Base-by-base conservation (phyloP, 1,284 basidiomycete genomes). In the Veloporphyrellus conicus region DNA sequence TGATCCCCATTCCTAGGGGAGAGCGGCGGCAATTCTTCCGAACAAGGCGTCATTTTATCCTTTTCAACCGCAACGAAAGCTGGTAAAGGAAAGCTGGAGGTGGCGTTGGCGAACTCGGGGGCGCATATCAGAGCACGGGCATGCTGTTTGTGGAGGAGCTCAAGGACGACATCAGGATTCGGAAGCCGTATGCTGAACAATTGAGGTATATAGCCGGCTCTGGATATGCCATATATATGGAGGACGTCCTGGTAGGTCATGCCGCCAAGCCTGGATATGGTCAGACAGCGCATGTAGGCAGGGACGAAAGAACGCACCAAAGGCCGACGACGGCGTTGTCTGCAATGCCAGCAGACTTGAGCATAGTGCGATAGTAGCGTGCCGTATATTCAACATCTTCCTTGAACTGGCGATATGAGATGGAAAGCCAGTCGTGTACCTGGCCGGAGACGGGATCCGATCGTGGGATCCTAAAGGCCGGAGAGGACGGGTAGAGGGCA, bases 151-250 rank as follows among this genome's bases (percentile, higher is more conserved):
- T 59, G 63, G 34, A 87, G 71, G 12, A 87, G 72, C 56, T 86
- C 82, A 55, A 76, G 77, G 59, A 87, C 71, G 29, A 87, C 79
- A 23, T 74, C 71, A 35, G 84, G 80, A 54, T 79, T 85, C 20
- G 84, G 82, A 28, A 87, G 73, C 12, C 82, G 77, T 48, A 87
- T 69, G 57, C 81, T 83, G 69, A 87, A 84, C 25, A 87, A 65
- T 54, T 87, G 85, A 0, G 84, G 84, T 49, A 85, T 69, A 60
- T 79, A 87, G 5, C 84, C 84, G 9, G 84, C 84, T 59, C 84
- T 71, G 8, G 81, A 81, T 47, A 87, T 69, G 43, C 81, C 80
- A 59, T 86, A 87, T 52, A 87, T 80, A 53, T 84, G 81, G 23
- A 87, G 66, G 25, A 81, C 76, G 59, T 87, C 84, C 34, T 70